Evolutionary conservation across 805 yeast genomes (phyloP).

Genomic region (Nakazawaea ishiwadae): DNA sequence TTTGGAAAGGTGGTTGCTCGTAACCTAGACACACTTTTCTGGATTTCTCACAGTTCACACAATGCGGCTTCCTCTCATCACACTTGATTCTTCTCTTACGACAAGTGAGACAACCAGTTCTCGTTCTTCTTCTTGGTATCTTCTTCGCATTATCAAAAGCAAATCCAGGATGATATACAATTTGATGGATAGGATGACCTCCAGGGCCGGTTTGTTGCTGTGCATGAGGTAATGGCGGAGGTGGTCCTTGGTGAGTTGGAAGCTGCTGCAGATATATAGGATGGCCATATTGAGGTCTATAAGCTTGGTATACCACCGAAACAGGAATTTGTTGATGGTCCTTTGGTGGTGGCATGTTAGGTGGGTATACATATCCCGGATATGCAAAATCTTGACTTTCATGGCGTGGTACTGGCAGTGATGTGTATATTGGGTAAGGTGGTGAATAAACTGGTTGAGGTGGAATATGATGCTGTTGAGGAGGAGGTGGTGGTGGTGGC

Average conservation of each 20-base stretch:
- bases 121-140: slow-evolving; percentile 54
- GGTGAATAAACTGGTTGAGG: not conserved
- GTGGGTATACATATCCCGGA: slow-evolving; percentile 4
- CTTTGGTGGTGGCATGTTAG: slow-evolving; percentile 1
- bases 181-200: not conserved
- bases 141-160: slow-evolving; percentile 29
- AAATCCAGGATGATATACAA: slow-evolving; percentile 4
- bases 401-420: not conserved
- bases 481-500: not conserved
- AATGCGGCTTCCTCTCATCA: slow-evolving; percentile 68
- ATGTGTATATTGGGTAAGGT: slow-evolving; percentile 3
- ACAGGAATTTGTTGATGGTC: not conserved
- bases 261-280: not conserved
- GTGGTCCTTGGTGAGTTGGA: not conserved
- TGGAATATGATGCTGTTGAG: too few relatives aligned
- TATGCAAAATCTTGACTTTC: slow-evolving; percentile 2
- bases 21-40: slow-evolving; percentile 68
- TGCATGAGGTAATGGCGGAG: not conserved
- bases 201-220: too few relatives aligned
- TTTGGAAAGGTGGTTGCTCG: slow-evolving; percentile 29
- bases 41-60: slow-evolving; percentile 62
- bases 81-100: slow-evolving; percentile 69
- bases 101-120: slow-evolving; percentile 76
- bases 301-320: slow-evolving; percentile 2
- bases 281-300: slow-evolving; percentile 1